Percentiles rank a stretch among this genome's conserved stretches.
Conservation (phyloP, 768 basidiomycete species). For the Boletellus sp. region DNA sequence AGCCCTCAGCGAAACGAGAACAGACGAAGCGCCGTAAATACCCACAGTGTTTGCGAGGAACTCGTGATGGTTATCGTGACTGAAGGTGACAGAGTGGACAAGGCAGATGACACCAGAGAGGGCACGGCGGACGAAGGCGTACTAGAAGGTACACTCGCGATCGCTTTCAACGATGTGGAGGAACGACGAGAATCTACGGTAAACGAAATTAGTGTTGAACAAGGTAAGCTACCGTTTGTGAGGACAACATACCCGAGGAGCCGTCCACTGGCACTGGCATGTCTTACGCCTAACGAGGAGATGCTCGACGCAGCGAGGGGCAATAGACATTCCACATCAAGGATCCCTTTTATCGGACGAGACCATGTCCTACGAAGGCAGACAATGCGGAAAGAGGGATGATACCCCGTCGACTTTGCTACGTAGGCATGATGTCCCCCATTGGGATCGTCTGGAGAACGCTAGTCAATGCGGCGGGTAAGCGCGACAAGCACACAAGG, state of each 20-base stretch:
- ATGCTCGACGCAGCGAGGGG: not conserved
- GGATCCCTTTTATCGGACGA: too few species aligned
- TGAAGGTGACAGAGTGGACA: not conserved
- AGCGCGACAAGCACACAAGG: too few species aligned
- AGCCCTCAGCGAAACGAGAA: not conserved
- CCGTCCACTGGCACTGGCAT: constrained; percentile 2
- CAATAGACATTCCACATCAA: too few species aligned
- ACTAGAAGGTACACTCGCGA: not conserved
- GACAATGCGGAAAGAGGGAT: too few species aligned
- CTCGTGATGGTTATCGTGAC: not conserved
- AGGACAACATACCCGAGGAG: not conserved
- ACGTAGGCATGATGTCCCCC: too few species aligned
- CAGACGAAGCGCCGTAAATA: not conserved
- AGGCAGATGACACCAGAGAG: not conserved
- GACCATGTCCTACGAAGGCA: too few species aligned
- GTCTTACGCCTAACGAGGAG: not conserved
- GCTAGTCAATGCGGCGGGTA: too few species aligned
- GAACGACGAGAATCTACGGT: not conserved
- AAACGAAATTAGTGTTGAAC: not conserved
- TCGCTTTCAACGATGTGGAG: not conserved
- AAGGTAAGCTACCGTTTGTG: not conserved
- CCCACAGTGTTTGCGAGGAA: constrained; percentile 2
- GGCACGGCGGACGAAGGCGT: not conserved
- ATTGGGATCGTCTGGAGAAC: too few species aligned
- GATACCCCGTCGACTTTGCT: too few species aligned